Conservation (phyloP, 345 rosid genomes). For the Moricandia arvensis region DNA sequence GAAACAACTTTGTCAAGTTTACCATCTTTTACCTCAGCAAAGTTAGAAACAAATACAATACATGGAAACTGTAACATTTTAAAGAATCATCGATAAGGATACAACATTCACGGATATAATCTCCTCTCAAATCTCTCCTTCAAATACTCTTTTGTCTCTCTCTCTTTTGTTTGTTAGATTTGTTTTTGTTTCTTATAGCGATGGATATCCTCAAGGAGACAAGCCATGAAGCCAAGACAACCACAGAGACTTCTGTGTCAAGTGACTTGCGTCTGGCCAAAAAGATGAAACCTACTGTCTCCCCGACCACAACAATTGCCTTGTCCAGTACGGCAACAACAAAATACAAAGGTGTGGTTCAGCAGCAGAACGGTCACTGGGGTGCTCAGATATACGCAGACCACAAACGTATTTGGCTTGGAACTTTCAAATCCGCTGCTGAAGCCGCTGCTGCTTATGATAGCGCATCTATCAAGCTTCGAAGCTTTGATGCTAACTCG, state of each 20-base stretch:
- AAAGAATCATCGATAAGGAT: neutral
- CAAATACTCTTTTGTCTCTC: conserved; percentile 10
- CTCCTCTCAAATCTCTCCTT: conserved; percentile 38
- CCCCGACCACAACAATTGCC: neutral
- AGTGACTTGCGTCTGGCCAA: conserved; percentile 10
- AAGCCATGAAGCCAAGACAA: conserved; percentile 14
- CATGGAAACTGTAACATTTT: conserved; percentile 33
- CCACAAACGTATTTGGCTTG: conserved; percentile 18
- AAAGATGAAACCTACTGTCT: neutral
- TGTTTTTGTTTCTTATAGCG: conserved; percentile 8
- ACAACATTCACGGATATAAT: too few species aligned
- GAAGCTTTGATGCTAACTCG: neutral
- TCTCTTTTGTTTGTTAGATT: neutral
- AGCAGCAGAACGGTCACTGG: conserved; percentile 61
- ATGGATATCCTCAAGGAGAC: conserved; percentile 30
- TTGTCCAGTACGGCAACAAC: conserved; percentile 15
- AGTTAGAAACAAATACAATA: conserved; percentile 1
- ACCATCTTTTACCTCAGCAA: neutral
- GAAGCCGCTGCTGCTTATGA: neutral
- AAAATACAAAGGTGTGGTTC: conserved; percentile 58
- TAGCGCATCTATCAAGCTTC: neutral
- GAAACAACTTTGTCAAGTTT: conserved; percentile 23
- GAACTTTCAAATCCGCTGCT: neutral
- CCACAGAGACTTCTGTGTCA: neutral
- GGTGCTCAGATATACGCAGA: conserved; percentile 69